Evolutionary conservation across 2,329 filamentous ascomycete genomes (phyloP), one percentile per base, ranked within the genome.

Genomic region (Aquanectria penicillioides): DNA sequence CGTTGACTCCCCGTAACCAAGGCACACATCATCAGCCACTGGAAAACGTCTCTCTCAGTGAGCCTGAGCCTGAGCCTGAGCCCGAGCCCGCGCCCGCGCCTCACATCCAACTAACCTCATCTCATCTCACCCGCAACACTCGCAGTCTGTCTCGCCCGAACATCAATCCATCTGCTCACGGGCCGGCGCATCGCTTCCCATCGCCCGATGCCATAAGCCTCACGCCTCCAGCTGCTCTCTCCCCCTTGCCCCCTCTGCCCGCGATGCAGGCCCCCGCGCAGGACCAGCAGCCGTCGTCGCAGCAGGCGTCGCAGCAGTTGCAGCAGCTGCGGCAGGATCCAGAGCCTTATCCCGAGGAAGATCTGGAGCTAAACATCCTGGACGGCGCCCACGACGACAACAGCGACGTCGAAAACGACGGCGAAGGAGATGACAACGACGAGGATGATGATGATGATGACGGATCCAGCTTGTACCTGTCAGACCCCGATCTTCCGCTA

Each of bases 401-500:
- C 23, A 33, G 25, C 9, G n/a, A n/a, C 41, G 41, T 20, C 28
- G 28, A 26, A 23, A n/a, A 18, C 12, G 46, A 23, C 12, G 25
- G 31, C 13, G 40, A 41, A 23, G 18, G 46, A 18, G 47, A 47
- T 22, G 40, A 37, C n/a, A n/a, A 38, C 13, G 40, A 41, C 29
- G 18, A 51, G 22, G 47, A 47, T 22, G 40, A 37, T 9, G 44
- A 49, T 17, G 43, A 49, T 11, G 50, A 38, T 26, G 36, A 50
- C 17, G 53, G 43, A 8, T 41, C 41, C 7, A 41, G 28, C 41
- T 25, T 48, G 15, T 40, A 52, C 28, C 31, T 43, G n/a, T 57
- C 54, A 8, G 51, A 60, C 17, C 57, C 57, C 18, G 57, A 60
- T 31, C 57, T 56, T 2, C 57, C 57, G 12, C 51, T 60, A 23